Evolutionary conservation across 177 flowering plant genomes (phyloP).

Genomic region (Vitis hybrid): DNA sequence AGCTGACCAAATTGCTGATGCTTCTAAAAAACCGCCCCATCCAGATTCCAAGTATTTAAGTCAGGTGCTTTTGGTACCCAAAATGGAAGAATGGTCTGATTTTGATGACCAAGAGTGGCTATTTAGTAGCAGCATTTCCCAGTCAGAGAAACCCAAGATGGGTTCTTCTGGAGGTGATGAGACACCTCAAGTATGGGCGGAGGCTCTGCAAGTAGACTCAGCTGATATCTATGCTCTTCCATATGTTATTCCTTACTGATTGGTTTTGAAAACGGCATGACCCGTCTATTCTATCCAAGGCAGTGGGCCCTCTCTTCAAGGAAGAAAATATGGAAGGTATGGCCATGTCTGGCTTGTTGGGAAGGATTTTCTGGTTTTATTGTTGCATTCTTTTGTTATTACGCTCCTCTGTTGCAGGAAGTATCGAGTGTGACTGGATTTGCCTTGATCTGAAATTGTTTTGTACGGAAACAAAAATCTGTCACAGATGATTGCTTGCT

Average conservation of each 20-base stretch:
- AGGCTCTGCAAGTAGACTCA: constrained; percentile 58
- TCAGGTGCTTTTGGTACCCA: constrained; percentile 57
- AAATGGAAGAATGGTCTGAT: constrained; percentile 55
- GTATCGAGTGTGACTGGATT: constrained; percentile 15
- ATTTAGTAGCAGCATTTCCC: constrained; percentile 19
- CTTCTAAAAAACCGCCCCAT: constrained; percentile 52
- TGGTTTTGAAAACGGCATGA: constrained; percentile 7
- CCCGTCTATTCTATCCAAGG: neutral
- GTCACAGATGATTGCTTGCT: constrained; percentile 24
- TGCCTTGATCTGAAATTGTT: constrained; percentile 10
- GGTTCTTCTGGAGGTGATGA: constrained; percentile 28
- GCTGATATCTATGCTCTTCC: constrained; percentile 81
- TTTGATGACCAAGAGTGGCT: constrained; percentile 72
- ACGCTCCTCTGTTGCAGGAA: constrained; percentile 24
- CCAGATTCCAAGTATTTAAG: constrained; percentile 60
- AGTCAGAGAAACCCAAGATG: constrained; percentile 29
- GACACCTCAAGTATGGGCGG: constrained; percentile 65
- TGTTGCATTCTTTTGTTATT: constrained; percentile 25
- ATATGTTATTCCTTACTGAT: constrained; percentile 82
- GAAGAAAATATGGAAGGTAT: constrained; percentile 1
- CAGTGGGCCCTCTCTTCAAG: neutral
- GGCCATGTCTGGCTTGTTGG: constrained; percentile 12
- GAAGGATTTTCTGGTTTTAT: constrained; percentile 26
- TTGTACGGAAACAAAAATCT: constrained; percentile 20
- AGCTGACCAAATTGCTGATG: constrained; percentile 35